Base-by-base conservation (phyloP, 78 protist species). In the Reticulomyxa filosa region DNA sequence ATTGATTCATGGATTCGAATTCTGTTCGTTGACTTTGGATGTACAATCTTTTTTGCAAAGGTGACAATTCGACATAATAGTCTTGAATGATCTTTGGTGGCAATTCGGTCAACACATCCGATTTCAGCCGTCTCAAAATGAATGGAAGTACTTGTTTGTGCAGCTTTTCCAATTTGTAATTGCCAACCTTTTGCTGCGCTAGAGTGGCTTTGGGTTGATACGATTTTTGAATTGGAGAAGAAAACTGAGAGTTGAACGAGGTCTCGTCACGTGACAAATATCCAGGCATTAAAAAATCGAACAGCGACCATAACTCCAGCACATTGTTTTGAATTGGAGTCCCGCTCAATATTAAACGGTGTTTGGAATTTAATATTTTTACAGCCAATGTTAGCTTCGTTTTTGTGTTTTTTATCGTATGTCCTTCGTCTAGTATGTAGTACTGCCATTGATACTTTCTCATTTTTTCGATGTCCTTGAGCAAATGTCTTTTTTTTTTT, bases 381-480 rank as follows among this genome's bases (percentile, higher is more conserved):
- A 93, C 57, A 10, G 64, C 65, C 70, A 85, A 84, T 88, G 90
- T 88, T 11, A 81, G 56, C 67, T 74, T 63, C 20, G 86, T 59
- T 39, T 65, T 38, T 42, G 68, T 78, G 82, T 94, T 90, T 71
- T 89, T 85, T 62, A 94, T 85, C 77, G 78, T 37, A 51, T 90
- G 98, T 32, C 94, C 98, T 57, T 90, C 97, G 67, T 90, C 98
- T 22, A 90, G 81, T 29, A 94, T 64, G 27, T 90, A n/a, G 75
- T 83, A 89, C 35, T 56, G 53, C 94, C 94, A 89, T 37, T 38
- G 10, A 56, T 74, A n/a, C n/a, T n/a, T n/a, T n/a, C n/a, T n/a
- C n/a, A n/a, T n/a, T n/a, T n/a, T n/a, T n/a, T n/a, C n/a, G n/a
- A n/a, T n/a, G n/a, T n/a, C n/a, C n/a, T n/a, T n/a, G n/a, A n/a